Conservation (phyloP, 2,329 filamentous ascomycete genomes). For the Hypoxylon sp. region DNA sequence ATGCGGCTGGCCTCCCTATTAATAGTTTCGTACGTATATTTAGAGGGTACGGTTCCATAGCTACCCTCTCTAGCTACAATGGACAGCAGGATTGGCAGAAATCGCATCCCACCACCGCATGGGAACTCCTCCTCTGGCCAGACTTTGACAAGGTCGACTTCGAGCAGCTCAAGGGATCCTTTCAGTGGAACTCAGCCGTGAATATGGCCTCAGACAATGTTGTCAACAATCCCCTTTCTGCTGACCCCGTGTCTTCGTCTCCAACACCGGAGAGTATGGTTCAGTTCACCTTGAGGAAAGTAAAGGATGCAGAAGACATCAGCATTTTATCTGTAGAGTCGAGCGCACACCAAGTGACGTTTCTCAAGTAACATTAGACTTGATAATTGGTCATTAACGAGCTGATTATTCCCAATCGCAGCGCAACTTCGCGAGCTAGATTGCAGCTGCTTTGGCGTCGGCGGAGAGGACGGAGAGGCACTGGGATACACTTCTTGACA, state of each 20-base stretch:
- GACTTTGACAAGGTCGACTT: constrained; percentile 2
- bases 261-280: neutral
- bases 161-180: constrained; percentile 2
- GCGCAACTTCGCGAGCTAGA: constrained; percentile 52
- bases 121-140: neutral
- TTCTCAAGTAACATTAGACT: too few species aligned
- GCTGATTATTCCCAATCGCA: constrained; percentile 57
- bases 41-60: neutral
- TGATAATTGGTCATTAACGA: constrained; percentile 54
- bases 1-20: neutral
- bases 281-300: neutral
- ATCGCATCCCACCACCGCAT: neutral
- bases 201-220: neutral
- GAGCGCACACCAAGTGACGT: neutral
- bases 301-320: neutral
- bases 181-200: neutral
- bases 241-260: too few species aligned
- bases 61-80: neutral
- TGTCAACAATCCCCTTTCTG: neutral
- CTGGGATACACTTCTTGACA: constrained; percentile 52
- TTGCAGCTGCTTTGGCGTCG: constrained; percentile 36
- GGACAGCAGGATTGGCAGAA: neutral
- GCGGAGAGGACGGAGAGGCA: constrained; percentile 40
- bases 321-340: neutral
- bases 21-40: neutral